Conservation (phyloP, 345 rosid genomes). For the Chamaenerion angustifolium region DNA sequence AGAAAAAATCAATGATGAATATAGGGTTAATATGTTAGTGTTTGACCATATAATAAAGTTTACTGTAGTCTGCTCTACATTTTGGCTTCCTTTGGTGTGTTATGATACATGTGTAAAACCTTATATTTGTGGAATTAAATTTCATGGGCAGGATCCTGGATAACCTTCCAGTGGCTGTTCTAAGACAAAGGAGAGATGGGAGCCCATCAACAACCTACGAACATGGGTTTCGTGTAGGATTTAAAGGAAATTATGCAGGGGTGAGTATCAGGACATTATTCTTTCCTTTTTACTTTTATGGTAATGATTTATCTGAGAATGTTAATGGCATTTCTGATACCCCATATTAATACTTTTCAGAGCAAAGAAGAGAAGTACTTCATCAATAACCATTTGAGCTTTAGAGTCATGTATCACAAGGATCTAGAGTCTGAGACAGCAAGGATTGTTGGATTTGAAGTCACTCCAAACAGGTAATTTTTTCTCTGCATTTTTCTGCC, state of each 20-base stretch:
- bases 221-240: slow-evolving; percentile 92
- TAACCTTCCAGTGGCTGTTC: slow-evolving; percentile 98
- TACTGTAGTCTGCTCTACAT: neutral
- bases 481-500: slow-evolving; percentile 2
- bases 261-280: slow-evolving; percentile 25
- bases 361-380: slow-evolving; percentile 94
- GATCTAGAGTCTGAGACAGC: slow-evolving; percentile 74
- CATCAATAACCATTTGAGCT: slow-evolving; percentile 89
- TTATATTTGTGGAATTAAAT: slow-evolving; percentile 5
- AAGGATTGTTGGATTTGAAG: slow-evolving; percentile 95
- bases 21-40: slow-evolving; percentile 86
- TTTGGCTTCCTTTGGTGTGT: neutral
- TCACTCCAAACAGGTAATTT: slow-evolving; percentile 68
- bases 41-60: neutral
- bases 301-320: too few relatives aligned
- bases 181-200: slow-evolving; percentile 85
- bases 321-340: neutral
- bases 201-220: slow-evolving; percentile 73
- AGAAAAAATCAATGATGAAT: slow-evolving; percentile 92
- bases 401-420: slow-evolving; percentile 84
- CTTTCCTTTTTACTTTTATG: neutral
- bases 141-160: slow-evolving; percentile 64
- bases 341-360: slow-evolving; percentile 19
- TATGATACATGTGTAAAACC: neutral
- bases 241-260: slow-evolving; percentile 90